Evolutionary conservation across 345 rosid genomes (phyloP).

Genomic region (Corchorus olitorius): DNA sequence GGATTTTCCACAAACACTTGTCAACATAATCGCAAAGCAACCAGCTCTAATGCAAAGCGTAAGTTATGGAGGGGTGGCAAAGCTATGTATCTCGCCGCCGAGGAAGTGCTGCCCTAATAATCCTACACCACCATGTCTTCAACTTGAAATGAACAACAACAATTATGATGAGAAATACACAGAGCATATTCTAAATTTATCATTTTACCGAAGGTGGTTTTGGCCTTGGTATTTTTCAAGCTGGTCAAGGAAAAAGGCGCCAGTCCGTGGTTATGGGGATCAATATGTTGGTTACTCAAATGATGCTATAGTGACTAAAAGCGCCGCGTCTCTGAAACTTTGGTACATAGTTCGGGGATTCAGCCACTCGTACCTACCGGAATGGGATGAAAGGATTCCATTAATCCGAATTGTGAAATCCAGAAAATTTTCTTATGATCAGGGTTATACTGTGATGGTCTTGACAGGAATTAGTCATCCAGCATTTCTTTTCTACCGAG

Average conservation of each 20-base stretch:
- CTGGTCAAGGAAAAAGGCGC: conserved; percentile 10
- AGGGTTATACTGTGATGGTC: conserved; percentile 8
- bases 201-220: not conserved
- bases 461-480: conserved; percentile 30
- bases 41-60: conserved; percentile 15
- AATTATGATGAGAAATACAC: not conserved
- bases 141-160: not conserved
- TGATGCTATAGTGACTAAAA: conserved; percentile 7
- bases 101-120: conserved; percentile 9
- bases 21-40: conserved; percentile 18
- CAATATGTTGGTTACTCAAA: conserved; percentile 21
- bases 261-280: not conserved
- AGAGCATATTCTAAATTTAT: not conserved
- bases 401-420: conserved; percentile 17
- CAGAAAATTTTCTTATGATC: not conserved
- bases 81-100: conserved; percentile 24
- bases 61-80: conserved; percentile 20
- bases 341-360: not conserved
- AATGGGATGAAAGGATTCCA: conserved; percentile 27
- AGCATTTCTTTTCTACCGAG: conserved; percentile 22
- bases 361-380: not conserved
- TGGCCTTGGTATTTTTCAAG: not conserved
- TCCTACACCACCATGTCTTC: conserved; percentile 22
- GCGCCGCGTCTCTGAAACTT: not conserved
- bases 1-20: conserved; percentile 28